A percentile compares a stretch with the other conserved stretches of the same genome.
phyloP scores from a whole-genome alignment of 257 asterid genomes.

The Plantago ovata region DNA sequence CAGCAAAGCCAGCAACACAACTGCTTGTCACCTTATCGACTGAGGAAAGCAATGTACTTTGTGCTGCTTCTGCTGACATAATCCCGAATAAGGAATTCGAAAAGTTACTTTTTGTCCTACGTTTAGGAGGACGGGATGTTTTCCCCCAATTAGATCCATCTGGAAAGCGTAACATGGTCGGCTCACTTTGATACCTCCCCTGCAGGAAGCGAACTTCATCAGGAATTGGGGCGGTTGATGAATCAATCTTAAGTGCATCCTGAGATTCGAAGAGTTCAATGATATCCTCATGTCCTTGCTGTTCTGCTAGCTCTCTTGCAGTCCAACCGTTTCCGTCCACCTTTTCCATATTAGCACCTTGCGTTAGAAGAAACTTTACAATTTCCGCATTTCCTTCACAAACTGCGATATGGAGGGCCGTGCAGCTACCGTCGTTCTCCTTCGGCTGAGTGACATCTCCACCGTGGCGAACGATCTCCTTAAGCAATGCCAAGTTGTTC shows the following conservation, averaged over 20 bases:
- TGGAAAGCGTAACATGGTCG: constrained; percentile 7
- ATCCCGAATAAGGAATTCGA: too few species aligned
- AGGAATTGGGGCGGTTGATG: constrained; percentile 6
- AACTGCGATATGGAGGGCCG: constrained; percentile 29
- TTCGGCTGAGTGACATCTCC: constrained; percentile 21
- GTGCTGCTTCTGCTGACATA: constrained; percentile 29
- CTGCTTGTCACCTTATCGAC: background rate
- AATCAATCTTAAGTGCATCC: constrained; percentile 13
- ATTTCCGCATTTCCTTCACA: constrained; percentile 24
- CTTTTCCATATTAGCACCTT: constrained; percentile 24
- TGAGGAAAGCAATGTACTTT: background rate
- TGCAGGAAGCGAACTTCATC: constrained; percentile 20
- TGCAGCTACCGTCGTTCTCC: constrained; percentile 21
- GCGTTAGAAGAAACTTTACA: constrained; percentile 24
- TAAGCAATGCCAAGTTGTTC: constrained; percentile 24
- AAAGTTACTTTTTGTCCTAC: constrained; percentile 29
- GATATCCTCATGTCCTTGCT: constrained; percentile 55
- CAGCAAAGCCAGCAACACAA: background rate
- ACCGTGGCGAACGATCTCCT: constrained; percentile 17
- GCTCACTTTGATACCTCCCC: constrained; percentile 23
- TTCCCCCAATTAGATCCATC: constrained; percentile 5
- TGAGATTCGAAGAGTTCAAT: constrained; percentile 31
- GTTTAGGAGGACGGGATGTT: constrained; percentile 11
- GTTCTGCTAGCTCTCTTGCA: constrained; percentile 42
- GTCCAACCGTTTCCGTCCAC: constrained; percentile 39